Conservation (phyloP, 345 rosid species). For the Arabidopsis arenosa region DNA sequence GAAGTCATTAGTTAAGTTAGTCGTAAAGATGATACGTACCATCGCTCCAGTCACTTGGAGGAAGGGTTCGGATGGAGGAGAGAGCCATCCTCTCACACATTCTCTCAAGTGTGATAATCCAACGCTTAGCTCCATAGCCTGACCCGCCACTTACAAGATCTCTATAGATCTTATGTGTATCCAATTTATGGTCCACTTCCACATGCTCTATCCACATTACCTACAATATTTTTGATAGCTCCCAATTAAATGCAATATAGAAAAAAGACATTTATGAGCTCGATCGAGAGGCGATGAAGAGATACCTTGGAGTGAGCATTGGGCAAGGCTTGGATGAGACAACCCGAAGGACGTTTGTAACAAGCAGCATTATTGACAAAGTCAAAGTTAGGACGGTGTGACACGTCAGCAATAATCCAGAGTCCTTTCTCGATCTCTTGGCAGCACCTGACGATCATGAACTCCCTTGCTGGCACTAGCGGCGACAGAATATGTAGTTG, state of each 20-base stretch:
- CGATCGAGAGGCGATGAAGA: not conserved
- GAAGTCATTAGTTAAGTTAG: not conserved
- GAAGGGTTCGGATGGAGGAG: constrained; percentile 24
- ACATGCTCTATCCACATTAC: constrained; percentile 87
- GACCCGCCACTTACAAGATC: constrained; percentile 49
- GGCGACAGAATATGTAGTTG: constrained; percentile 77
- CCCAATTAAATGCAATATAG: not conserved
- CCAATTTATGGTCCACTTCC: constrained; percentile 63
- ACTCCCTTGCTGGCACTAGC: constrained; percentile 68
- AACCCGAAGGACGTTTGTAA: constrained; percentile 88
- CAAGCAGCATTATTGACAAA: constrained; percentile 16
- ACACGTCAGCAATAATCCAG: constrained; percentile 77
- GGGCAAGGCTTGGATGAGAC: constrained; percentile 64
- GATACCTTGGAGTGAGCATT: constrained; percentile 60
- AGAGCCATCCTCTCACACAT: constrained; percentile 65
- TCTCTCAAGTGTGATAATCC: constrained; percentile 61
- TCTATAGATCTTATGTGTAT: constrained; percentile 58
- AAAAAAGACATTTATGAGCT: not conserved
- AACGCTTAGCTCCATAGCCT: constrained; percentile 72
- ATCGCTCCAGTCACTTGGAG: constrained; percentile 42
- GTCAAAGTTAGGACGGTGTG: constrained; percentile 44
- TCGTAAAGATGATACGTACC: constrained; percentile 41
- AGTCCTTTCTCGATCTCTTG: constrained; percentile 54
- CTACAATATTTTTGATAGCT: constrained; percentile 41
- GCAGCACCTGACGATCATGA: constrained; percentile 65